Evolutionary conservation across 2,329 filamentous ascomycete species (phyloP), one percentile per base, ranked within the genome.

Genomic region (Trichoderma harzianum): DNA sequence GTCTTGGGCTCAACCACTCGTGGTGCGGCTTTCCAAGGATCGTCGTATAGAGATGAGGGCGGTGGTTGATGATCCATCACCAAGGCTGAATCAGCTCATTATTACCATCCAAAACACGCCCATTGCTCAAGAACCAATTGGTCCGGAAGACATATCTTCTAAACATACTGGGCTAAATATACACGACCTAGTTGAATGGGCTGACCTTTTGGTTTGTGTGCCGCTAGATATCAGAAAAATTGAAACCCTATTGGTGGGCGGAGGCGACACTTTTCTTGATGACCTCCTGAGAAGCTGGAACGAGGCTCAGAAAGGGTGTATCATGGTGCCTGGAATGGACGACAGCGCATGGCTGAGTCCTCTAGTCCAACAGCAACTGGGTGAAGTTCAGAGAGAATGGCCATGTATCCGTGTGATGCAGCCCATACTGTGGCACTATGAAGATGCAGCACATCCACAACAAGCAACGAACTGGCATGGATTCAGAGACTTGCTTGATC

Each of bases 271-370:
- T 34, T 86, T 97, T 69, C 86, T 97, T 8, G 86, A 97, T 67
- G 92, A 95, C 76, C 89, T 97, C 1, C 80, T 98, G 63, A 89
- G 95, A 67, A 92, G 93, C 70, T 98, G 95, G 95, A 91, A 97
- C 76, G 39, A n/a, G 18, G 90, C 92, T 0, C 91, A 91, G 7
- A 97, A 97, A 82, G 92, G 91, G 76, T 92, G 97, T 34, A 83
- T 97, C 63, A 84, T 98, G 71, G 91, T 97, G 7, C 94, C 95
- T 0, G 93, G 93, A 74, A 97, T 98, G 94, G 95, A 93, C 39
- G 90, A 89, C 1, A 88, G 92, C 73, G 94, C 95, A 90, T 97
- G 94, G 94, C 90, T 95, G 78, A 94, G 96, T 77, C 93, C 94
- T 3, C 91, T 95, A 83, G 97, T 93, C 18, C 93, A 93, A 83